A percentile compares a stretch with the other conserved stretches of the same genome.
phyloP scores from a whole-genome alignment of 2,329 filamentous ascomycete genomes.

The Didymella lethalis region DNA sequence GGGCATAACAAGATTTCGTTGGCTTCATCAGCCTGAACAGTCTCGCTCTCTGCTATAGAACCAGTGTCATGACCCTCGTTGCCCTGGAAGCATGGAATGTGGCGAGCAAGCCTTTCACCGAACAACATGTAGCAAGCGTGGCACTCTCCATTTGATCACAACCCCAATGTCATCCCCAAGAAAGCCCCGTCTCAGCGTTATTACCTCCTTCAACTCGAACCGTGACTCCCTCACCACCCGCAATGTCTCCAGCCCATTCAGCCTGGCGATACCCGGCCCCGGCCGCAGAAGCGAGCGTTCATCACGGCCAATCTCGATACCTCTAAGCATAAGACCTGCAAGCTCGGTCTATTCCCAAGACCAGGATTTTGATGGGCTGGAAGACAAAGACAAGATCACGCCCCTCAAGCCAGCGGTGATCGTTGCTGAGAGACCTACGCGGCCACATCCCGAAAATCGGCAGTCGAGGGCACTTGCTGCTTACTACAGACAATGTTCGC shows the following conservation, averaged over 20 bases:
- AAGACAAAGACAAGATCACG: constrained; percentile 14
- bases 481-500: constrained; percentile 13
- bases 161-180: constrained; percentile 14
- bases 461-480: constrained; percentile 13
- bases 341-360: constrained; percentile 15
- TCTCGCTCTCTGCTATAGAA: not conserved
- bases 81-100: constrained; percentile 18
- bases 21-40: not conserved
- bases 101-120: not conserved
- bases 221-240: constrained; percentile 11
- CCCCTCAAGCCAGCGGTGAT: constrained; percentile 17
- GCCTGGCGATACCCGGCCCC: constrained; percentile 26
- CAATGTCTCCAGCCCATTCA: constrained; percentile 29
- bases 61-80: not conserved
- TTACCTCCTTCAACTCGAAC: constrained; percentile 10
- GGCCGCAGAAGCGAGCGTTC: constrained; percentile 12
- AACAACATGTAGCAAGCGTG: not conserved
- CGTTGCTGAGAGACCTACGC: constrained; percentile 14
- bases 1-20: too few species aligned
- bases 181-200: constrained; percentile 13
- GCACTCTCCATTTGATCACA: not conserved
- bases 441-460: constrained; percentile 9
- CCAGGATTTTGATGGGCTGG: constrained; percentile 1
- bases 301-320: constrained; percentile 12
- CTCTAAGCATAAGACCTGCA: constrained; percentile 11